Evolutionary conservation across 164 flowering plant species (phyloP).

Genomic region (Chloranthus sessilifolius): DNA sequence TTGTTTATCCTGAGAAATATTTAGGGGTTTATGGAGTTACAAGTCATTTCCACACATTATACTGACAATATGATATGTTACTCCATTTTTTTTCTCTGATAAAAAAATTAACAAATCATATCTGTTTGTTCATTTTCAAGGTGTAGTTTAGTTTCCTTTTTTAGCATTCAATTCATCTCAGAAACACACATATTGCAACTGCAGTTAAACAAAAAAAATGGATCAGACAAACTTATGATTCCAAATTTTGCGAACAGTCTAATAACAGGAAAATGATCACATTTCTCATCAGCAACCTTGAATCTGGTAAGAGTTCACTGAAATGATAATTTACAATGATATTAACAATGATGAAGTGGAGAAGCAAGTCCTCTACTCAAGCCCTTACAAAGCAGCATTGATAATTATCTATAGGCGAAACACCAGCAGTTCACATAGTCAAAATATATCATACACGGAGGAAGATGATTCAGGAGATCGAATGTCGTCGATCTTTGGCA

Average conservation of each 20-base stretch:
- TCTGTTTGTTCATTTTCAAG: too few relatives aligned
- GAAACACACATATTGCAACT: too few relatives aligned
- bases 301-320: neutral
- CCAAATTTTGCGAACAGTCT: neutral
- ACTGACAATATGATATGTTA: too few relatives aligned
- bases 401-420: neutral
- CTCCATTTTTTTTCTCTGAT: too few relatives aligned
- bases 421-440: neutral
- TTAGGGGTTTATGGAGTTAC: too few relatives aligned
- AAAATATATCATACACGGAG: neutral
- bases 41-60: too few relatives aligned
- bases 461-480: constrained; percentile 57
- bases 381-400: constrained; percentile 7
- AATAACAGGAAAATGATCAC: neutral
- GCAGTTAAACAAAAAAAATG: too few relatives aligned
- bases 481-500: constrained; percentile 63
- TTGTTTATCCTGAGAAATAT: too few relatives aligned
- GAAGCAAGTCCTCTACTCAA: constrained; percentile 13
- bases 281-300: constrained; percentile 1
- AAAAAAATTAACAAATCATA: too few relatives aligned
- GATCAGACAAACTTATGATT: too few relatives aligned
- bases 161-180: too few relatives aligned
- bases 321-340: constrained; percentile 10
- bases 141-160: too few relatives aligned
- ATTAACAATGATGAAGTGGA: constrained; percentile 8